These are phyloP conservation scores for Salinomyces thailandicus DNA, from an alignment of 2,329 filamentous ascomycete genomes.

Conservation along the genomic window DNA sequence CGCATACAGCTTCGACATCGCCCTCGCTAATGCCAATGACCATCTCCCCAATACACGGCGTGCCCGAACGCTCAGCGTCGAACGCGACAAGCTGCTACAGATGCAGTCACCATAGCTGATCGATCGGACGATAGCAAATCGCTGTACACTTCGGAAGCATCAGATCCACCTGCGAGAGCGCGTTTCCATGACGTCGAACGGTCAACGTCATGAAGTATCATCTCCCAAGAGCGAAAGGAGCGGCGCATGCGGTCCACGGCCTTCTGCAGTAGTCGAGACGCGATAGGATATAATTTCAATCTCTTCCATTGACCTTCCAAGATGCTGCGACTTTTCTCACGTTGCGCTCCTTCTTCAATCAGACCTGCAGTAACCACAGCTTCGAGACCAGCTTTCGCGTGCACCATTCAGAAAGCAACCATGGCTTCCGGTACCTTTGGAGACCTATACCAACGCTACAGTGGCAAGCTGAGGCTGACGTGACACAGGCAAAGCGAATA, in stretches of 20 bases:
- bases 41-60: too few species aligned
- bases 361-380: constrained; percentile 1
- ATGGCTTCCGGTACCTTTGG: constrained; percentile 12
- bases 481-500: constrained; percentile 24
- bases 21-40: too few species aligned
- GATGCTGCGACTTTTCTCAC: constrained; percentile 2
- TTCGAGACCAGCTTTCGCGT: constrained; percentile 9
- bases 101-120: too few species aligned
- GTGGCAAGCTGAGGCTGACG: not conserved
- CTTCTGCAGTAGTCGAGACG: not conserved
- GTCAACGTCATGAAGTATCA: constrained; percentile 3
- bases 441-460: not conserved
- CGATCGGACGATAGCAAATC: too few species aligned
- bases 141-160: too few species aligned
- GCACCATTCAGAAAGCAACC: constrained; percentile 10
- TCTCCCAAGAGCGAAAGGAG: not conserved
- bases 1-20: too few species aligned
- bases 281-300: not conserved
- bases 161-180: too few species aligned
- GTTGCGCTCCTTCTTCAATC: not conserved
- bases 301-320: not conserved
- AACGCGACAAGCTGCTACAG: too few species aligned
- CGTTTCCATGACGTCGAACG: constrained; percentile 1
- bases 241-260: not conserved
- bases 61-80: too few species aligned